Evolutionary conservation across 495 filamentous ascomycete genomes (phyloP), one percentile per base, ranked within the genome.

Genomic region (Recurvomyces mirabilis): DNA sequence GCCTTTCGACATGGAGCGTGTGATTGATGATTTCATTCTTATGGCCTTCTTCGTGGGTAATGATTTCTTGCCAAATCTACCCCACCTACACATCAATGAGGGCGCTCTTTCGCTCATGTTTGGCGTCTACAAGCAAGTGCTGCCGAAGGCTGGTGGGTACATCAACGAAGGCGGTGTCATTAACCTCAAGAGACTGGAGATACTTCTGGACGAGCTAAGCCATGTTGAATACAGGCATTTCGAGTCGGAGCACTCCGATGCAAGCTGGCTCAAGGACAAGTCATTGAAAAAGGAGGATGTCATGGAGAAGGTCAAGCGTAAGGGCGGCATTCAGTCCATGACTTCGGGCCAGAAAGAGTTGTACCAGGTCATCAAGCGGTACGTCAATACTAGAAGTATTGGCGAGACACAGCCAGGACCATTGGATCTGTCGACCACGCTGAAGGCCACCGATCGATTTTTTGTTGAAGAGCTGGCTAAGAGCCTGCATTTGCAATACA

Each of bases 1-100:
- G 52, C 68, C 74, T 18, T 98, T 91, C 57, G 84, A 99, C 54
- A 82, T 96, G 81, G 93, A 99, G 63, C 78, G 82, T 47, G 76
- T 96, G 51, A 95, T 99, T 63, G 93, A 99, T 55, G 91, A 99
- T 68, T 96, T 99, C 64, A 96, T 99, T 58, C 74, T 99, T 31
- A 93, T 99, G 84, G 88, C 87, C 23, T 99, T 99, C 68, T 99
- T 99, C 59, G 87, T 99, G 59, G 93, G 93, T 60, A 99, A 99
- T 62, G 93, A 99, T 66, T 99, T 99, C 65, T 73, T 99, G 56
- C 93, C 93, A 3, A 94, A 96, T 65, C 68, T 99, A 39, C 93
- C 93, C 2, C 84, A 93, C 51, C 66, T 99, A 47, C 93, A 96
- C 65, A 99, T 99, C 65, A 99, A 99, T 64, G 93, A 96, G 61